Conservation (phyloP, 106 monocot species). For the Platanthera zijinensis region DNA sequence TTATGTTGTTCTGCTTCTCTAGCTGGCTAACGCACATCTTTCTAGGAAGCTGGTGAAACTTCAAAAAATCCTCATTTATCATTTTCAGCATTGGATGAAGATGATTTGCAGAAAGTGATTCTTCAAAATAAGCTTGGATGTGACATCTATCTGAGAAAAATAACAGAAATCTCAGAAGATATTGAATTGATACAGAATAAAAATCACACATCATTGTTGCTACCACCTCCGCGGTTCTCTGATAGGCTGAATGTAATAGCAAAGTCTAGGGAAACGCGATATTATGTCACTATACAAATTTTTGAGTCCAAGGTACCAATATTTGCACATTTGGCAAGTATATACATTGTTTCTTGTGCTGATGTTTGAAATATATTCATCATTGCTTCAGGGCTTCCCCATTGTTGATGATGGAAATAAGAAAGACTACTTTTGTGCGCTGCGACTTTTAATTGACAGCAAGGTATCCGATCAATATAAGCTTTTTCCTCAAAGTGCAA, state of each 20-base stretch:
- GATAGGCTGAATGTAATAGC: slow-evolving; percentile 63
- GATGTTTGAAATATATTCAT: slow-evolving; percentile 2
- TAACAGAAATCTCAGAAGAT: slow-evolving; percentile 43
- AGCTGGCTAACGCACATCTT: slow-evolving; percentile 15
- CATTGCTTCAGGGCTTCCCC: slow-evolving; percentile 56
- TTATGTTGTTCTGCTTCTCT: neutral
- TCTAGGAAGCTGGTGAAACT: slow-evolving; percentile 47
- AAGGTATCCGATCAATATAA: slow-evolving; percentile 61
- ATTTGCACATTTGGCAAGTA: neutral
- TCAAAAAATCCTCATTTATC: slow-evolving; percentile 19
- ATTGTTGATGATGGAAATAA: slow-evolving; percentile 80
- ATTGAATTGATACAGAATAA: slow-evolving; percentile 47
- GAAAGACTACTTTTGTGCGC: slow-evolving; percentile 87
- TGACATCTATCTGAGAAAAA: slow-evolving; percentile 66
- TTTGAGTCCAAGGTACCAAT: slow-evolving; percentile 67
- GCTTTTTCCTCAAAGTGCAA: slow-evolving; percentile 95
- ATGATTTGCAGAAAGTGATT: slow-evolving; percentile 72
- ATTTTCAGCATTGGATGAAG: slow-evolving; percentile 82
- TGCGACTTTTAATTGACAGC: slow-evolving; percentile 58
- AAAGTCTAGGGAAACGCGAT: slow-evolving; percentile 46
- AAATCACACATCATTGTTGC: slow-evolving; percentile 31
- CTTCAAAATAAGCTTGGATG: slow-evolving; percentile 85
- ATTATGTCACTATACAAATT: slow-evolving; percentile 75
- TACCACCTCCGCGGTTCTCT: slow-evolving; percentile 74
- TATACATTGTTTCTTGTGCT: neutral